Base-by-base conservation (phyloP, 192 early-diverging fungal genomes). In the Rhizoclosmatium sp. region DNA sequence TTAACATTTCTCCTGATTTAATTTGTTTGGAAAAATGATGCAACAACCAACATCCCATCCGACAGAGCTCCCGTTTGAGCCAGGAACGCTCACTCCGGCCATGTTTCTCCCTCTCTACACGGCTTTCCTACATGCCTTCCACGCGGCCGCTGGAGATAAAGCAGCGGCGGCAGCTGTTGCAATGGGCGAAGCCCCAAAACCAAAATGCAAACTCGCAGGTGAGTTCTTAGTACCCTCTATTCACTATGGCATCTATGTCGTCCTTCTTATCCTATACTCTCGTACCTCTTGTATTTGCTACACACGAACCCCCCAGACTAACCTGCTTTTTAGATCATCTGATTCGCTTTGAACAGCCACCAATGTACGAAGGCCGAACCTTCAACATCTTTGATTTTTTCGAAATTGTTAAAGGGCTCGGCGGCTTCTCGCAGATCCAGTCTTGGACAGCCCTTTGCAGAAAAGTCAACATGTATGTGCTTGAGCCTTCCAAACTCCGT, bases 381-480 rank as follows among this genome's bases (percentile, higher is more conserved):
- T 72, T 72, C 54, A 54, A 45, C 41, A 72, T 45, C 10, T 72
- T 39, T 40, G 70, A 72, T 3, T 72, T 72, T 39, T 58, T 72
- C 12, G 54, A 39, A 14, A 45, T 41, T 59, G 16, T 59, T 69
- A 9, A 44, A 44, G 7, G 21, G 12, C 46, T 45, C 19, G 19
- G 42, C 7, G 12, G n/a, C 68, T 69, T 47, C 39, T 19, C 2
- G 21, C 23, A 72, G 31, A 42, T 72, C 7, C 16, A 16, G 14
- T 58, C 49, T 3, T 72, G 70, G 70, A 72, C 70, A 9, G 70
- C 56, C 70, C 16, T 72, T 7, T 72, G 70, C 44, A 40, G 70
- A 3, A 54, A 44, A 39, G 49, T 72, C 49, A 47, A 47, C 2
- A 51, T 72, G 49, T 31, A 31, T 31, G 31, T 31, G 31, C 31